phyloP scores from a whole-genome alignment of 1,284 basidiomycete genomes.

The Rugosomyces carneus region DNA sequence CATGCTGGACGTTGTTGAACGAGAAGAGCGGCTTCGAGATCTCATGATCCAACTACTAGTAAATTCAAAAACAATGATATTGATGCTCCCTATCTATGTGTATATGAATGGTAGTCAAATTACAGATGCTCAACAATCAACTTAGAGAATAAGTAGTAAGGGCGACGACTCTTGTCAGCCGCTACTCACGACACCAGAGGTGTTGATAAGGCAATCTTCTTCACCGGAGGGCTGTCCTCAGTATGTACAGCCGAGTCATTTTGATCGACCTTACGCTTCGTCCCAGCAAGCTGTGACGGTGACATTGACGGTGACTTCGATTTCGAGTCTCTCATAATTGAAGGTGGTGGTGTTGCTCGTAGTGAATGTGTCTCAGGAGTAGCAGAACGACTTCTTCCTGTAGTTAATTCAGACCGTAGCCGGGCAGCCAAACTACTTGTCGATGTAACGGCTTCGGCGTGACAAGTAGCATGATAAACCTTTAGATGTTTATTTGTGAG shows the following conservation, averaged over 20 bases:
- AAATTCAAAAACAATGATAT: conserved; percentile 16
- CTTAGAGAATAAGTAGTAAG: conserved; percentile 12
- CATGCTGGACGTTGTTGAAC: not conserved
- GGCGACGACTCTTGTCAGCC: not conserved
- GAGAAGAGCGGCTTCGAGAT: too few species aligned
- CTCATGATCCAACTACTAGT: too few species aligned
- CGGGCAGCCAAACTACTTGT: conserved; percentile 59
- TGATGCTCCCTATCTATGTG: conserved; percentile 11
- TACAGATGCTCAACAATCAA: conserved; percentile 17
- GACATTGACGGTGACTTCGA: conserved; percentile 37
- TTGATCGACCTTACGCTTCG: conserved; percentile 66
- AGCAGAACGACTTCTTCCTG: conserved; percentile 64
- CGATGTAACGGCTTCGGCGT: conserved; percentile 68
- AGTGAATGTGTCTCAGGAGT: conserved; percentile 53
- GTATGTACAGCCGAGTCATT: conserved; percentile 31
- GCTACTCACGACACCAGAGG: conserved; percentile 8
- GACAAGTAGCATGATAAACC: conserved; percentile 91
- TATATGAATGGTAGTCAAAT: conserved; percentile 12
- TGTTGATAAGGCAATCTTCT: conserved; percentile 45
- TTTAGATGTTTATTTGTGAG: conserved; percentile 21
- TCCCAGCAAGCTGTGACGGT: conserved; percentile 43
- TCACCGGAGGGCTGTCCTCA: conserved; percentile 45
- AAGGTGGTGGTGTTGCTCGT: conserved; percentile 40
- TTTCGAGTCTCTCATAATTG: conserved; percentile 26
- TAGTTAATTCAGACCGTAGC: conserved; percentile 50